phyloP scores from a whole-genome alignment of 2,329 filamentous ascomycete genomes.

The Geosmithia putterillii region DNA sequence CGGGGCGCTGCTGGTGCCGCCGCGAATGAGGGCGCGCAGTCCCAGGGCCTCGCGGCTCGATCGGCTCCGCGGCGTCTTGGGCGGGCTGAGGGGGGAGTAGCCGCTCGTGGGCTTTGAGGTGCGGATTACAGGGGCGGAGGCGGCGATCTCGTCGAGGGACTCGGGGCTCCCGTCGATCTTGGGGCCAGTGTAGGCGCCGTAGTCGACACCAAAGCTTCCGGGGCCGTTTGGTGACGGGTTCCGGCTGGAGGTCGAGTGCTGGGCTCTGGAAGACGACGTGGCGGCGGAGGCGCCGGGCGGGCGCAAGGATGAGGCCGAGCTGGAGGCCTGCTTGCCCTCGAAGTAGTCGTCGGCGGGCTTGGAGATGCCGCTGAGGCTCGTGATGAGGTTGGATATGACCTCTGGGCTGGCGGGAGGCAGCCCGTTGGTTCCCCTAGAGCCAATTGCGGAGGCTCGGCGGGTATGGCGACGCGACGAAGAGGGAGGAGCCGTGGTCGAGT shows the following conservation, averaged over 20 bases:
- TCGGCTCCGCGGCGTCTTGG: conserved; percentile 37
- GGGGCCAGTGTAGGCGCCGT: conserved; percentile 49
- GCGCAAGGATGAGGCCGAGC: conserved; percentile 15
- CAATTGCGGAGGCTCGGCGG: not conserved
- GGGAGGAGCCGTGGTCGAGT: not conserved
- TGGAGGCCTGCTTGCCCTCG: conserved; percentile 37
- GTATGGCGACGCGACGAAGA: not conserved
- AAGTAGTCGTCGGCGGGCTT: conserved; percentile 58
- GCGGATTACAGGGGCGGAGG: conserved; percentile 59
- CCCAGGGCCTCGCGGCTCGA: conserved; percentile 33
- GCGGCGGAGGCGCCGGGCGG: conserved; percentile 5
- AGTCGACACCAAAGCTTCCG: conserved; percentile 65
- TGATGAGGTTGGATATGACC: conserved; percentile 59
- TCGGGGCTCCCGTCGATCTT: conserved; percentile 33
- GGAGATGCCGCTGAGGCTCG: conserved; percentile 55
- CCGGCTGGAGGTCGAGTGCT: conserved; percentile 3
- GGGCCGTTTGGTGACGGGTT: conserved; percentile 15
- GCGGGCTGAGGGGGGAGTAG: conserved; percentile 57
- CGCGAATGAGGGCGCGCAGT: conserved; percentile 47
- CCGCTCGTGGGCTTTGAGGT: conserved; percentile 75
- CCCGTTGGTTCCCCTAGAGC: conserved; percentile 10
- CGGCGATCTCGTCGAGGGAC: conserved; percentile 47
- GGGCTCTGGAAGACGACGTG: conserved; percentile 8
- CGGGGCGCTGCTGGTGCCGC: conserved; percentile 20
- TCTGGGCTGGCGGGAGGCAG: conserved; percentile 45